A percentile compares a stretch with the other conserved stretches of the same genome.
Evolutionary conservation across 768 basidiomycete genomes (phyloP).

Genomic region (Suillus cothurnatus): DNA sequence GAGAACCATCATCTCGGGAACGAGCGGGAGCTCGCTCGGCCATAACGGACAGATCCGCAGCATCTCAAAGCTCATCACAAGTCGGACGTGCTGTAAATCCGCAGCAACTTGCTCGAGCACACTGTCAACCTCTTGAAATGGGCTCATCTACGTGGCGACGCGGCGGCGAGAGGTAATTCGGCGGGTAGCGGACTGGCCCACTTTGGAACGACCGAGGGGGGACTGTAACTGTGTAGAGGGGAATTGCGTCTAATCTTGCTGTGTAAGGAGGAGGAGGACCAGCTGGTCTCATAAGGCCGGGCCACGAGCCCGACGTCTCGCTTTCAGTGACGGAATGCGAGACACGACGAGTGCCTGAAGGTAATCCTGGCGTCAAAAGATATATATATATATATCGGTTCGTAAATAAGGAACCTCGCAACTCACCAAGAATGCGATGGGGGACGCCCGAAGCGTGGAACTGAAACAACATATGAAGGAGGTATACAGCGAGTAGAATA

Average conservation of each 20-base stretch:
- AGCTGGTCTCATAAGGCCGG: neutral
- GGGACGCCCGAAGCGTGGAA: neutral
- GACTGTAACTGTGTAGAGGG: neutral
- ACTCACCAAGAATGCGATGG: neutral
- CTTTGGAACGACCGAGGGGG: neutral
- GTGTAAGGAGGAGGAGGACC: neutral
- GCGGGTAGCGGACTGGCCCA: neutral
- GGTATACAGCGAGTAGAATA: neutral
- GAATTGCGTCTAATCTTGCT: neutral
- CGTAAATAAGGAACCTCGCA: neutral
- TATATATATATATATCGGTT: neutral
- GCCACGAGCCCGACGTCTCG: too few species aligned
- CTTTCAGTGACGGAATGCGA: neutral
- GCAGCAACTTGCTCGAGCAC: too few species aligned
- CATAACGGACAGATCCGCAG: neutral
- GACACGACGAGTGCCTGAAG: neutral
- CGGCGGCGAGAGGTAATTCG: too few species aligned
- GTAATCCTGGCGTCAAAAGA: neutral
- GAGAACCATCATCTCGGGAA: neutral
- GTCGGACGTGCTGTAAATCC: neutral
- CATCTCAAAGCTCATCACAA: too few species aligned
- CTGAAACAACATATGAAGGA: neutral
- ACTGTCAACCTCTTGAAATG: neutral
- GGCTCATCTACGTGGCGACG: neutral
- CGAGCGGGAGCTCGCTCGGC: neutral